These are phyloP conservation scores for Venturia aucupariae DNA, from an alignment of 2,329 filamentous ascomycete genomes.

Conservation along the genomic window DNA sequence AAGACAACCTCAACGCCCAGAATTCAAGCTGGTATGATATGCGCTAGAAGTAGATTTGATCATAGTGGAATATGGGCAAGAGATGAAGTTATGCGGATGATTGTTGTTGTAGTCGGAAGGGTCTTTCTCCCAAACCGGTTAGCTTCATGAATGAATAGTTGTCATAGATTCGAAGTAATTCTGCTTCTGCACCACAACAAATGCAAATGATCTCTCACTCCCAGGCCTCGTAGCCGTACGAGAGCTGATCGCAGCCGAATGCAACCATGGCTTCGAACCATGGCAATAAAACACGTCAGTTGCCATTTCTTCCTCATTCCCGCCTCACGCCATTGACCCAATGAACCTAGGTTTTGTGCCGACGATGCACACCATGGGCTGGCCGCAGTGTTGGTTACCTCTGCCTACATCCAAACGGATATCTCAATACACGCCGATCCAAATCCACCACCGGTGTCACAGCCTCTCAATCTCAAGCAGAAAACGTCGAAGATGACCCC, in stretches of 20 bases:
- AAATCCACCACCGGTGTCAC: neutral
- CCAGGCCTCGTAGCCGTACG: conserved; percentile 3
- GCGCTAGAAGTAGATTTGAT: too few relatives aligned
- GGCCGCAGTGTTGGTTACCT: neutral
- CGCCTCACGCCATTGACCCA: neutral
- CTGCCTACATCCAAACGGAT: neutral
- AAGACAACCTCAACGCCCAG: neutral
- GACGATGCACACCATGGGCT: conserved; percentile 8
- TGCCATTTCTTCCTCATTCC: too few relatives aligned
- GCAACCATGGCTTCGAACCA: conserved; percentile 13
- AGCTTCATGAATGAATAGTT: too few relatives aligned
- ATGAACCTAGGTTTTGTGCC: neutral
- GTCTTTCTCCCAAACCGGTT: neutral
- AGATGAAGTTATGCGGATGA: too few relatives aligned
- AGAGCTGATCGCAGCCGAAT: conserved; percentile 8
- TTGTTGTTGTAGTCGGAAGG: neutral
- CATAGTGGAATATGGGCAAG: too few relatives aligned
- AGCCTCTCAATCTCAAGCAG: neutral
- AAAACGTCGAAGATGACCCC: neutral
- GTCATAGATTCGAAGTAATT: too few relatives aligned
- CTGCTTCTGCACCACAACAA: neutral
- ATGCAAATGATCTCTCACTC: neutral
- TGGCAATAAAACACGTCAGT: conserved; percentile 5
- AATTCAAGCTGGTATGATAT: neutral
- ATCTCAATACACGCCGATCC: neutral